phyloP scores from a whole-genome alignment of 345 rosid species.

The Mangifera indica region DNA sequence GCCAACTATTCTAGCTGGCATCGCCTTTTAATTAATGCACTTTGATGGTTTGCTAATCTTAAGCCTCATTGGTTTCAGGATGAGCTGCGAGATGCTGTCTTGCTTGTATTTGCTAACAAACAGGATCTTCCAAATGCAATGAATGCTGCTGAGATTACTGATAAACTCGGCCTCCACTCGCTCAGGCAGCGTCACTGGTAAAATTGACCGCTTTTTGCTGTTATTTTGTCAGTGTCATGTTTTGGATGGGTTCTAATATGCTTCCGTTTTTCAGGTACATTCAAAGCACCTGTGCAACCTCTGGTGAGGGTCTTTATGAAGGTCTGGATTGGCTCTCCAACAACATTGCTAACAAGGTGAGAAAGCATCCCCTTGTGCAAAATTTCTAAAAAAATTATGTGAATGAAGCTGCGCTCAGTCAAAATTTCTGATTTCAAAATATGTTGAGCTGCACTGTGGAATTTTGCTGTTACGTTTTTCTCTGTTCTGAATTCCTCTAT shows the following conservation, averaged over 20 bases:
- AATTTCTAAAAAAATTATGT: background rate
- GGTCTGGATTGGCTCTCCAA: conserved; percentile 91
- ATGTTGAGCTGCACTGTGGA: no score
- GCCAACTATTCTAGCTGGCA: background rate
- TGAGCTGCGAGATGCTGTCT: conserved; percentile 84
- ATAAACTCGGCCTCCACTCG: conserved; percentile 71
- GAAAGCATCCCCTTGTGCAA: background rate
- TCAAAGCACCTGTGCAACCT: conserved; percentile 92
- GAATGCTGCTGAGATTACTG: conserved; percentile 90
- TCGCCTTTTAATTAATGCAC: background rate
- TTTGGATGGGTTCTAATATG: background rate
- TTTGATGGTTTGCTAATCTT: conserved; percentile 4
- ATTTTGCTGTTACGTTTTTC: background rate
- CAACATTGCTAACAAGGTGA: conserved; percentile 83
- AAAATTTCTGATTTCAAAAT: background rate
- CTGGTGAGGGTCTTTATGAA: conserved; percentile 88
- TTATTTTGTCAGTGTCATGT: background rate
- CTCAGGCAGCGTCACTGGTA: conserved; percentile 71
- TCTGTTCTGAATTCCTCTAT: conserved; percentile 8
- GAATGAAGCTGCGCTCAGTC: background rate
- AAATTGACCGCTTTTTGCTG: background rate
- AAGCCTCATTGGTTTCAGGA: conserved; percentile 44
- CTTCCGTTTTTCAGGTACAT: conserved; percentile 59
- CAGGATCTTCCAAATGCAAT: conserved; percentile 95
- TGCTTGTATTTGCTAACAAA: conserved; percentile 90